Evolutionary conservation across 2,329 filamentous ascomycete species (phyloP).

Genomic region (Pseudonectria buxi): DNA sequence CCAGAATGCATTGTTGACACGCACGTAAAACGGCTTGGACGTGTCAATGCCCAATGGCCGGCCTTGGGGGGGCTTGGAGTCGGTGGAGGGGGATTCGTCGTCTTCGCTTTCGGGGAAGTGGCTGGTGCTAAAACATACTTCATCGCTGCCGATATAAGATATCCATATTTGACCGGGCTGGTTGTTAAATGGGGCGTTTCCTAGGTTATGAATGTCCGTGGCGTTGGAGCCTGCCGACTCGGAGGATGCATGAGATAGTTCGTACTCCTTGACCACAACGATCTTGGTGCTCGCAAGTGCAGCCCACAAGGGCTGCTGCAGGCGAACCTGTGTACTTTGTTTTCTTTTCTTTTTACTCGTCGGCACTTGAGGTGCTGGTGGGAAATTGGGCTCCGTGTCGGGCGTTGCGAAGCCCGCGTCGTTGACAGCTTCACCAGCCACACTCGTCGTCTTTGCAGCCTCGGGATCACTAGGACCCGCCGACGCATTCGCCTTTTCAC

Average conservation of each 20-base stretch:
- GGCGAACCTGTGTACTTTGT: slow-evolving; percentile 83
- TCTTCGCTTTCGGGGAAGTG: slow-evolving; percentile 47
- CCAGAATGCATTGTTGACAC: slow-evolving; percentile 74
- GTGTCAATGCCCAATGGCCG: slow-evolving; percentile 51
- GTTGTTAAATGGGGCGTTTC: slow-evolving; percentile 65
- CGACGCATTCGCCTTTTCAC: slow-evolving; percentile 49
- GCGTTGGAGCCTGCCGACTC: slow-evolving; percentile 69
- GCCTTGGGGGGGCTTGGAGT: slow-evolving; percentile 25
- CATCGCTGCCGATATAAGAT: slow-evolving; percentile 69
- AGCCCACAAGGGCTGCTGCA: slow-evolving; percentile 89
- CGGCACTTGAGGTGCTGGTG: slow-evolving; percentile 36
- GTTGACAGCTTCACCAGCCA: slow-evolving; percentile 23
- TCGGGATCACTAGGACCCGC: slow-evolving; percentile 54
- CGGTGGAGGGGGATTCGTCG: slow-evolving; percentile 17
- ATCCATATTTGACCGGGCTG: slow-evolving; percentile 73
- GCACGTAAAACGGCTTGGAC: slow-evolving; percentile 70
- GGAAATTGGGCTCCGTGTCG: slow-evolving; percentile 40
- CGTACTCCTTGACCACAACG: slow-evolving; percentile 86
- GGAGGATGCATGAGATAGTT: slow-evolving; percentile 69
- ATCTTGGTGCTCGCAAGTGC: slow-evolving; percentile 94
- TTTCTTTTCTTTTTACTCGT: slow-evolving; percentile 78
- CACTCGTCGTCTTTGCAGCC: slow-evolving; percentile 45
- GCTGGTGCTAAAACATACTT: slow-evolving; percentile 70
- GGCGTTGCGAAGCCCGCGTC: slow-evolving; percentile 42
- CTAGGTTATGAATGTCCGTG: slow-evolving; percentile 70